These are phyloP conservation scores for Pelargonium nanum DNA, from an alignment of 345 rosid species.

Conservation along the genomic window DNA sequence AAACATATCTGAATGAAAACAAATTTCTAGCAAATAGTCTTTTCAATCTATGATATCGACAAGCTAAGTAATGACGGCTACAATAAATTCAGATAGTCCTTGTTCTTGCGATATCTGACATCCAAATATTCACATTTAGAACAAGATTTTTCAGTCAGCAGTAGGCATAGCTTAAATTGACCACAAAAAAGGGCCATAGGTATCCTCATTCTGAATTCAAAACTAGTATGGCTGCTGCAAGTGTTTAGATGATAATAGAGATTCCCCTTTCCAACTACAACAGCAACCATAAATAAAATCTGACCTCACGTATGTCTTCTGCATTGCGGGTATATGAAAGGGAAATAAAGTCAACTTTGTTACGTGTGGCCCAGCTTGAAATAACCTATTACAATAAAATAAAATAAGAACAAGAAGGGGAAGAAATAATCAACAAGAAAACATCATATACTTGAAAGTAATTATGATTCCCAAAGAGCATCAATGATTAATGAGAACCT, in stretches of 20 bases:
- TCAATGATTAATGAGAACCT: background rate
- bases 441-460: background rate
- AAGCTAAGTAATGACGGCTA: background rate
- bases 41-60: background rate
- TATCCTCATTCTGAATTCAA: too few species aligned
- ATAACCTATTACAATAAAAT: constrained; percentile 19
- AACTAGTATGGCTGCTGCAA: background rate
- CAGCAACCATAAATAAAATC: background rate
- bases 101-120: background rate
- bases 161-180: background rate
- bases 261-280: background rate
- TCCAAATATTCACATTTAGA: background rate
- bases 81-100: background rate
- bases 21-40: background rate
- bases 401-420: background rate
- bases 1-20: background rate
- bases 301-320: constrained; percentile 24
- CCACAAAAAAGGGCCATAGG: too few species aligned
- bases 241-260: background rate
- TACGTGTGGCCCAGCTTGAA: constrained; percentile 21
- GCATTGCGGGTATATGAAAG: constrained; percentile 24
- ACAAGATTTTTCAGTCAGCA: background rate
- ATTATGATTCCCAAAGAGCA: background rate
- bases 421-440: background rate
- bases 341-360: constrained; percentile 24